Percentiles rank a stretch among this genome's conserved stretches.
These are phyloP conservation scores for Pseudogymnoascus sp. DNA, from an alignment of 2,329 filamentous ascomycete genomes.

Conservation along the genomic window DNA sequence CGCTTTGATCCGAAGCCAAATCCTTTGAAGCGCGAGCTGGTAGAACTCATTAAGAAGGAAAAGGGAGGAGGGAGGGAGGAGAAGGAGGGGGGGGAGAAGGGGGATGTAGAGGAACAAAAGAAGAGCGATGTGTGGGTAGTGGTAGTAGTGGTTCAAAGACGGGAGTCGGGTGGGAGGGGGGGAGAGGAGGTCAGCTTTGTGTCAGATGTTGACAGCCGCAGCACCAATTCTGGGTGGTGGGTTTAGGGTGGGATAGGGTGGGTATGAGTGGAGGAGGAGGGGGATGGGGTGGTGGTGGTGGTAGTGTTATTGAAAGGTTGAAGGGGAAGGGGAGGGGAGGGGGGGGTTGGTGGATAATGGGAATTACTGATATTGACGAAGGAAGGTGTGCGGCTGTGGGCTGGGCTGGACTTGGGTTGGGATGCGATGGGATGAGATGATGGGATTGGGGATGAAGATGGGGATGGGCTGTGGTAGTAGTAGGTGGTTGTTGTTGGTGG, in stretches of 20 bases:
- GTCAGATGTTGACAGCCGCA: neutral
- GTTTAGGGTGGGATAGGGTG: neutral
- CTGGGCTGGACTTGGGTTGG: neutral
- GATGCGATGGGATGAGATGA: neutral
- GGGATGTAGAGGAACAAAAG: slow-evolving; percentile 18
- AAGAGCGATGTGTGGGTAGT: slow-evolving; percentile 1
- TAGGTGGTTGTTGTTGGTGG: neutral
- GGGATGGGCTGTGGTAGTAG: neutral
- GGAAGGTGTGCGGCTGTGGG: neutral
- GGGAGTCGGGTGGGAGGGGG: neutral
- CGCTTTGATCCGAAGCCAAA: slow-evolving; percentile 71
- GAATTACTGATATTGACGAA: neutral
- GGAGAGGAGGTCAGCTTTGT: neutral
- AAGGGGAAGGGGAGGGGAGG: neutral
- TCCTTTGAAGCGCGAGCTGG: slow-evolving; percentile 72
- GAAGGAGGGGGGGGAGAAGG: slow-evolving; percentile 23
- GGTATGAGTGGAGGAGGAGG: neutral
- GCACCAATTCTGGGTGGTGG: neutral
- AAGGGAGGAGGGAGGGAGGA: slow-evolving; percentile 26
- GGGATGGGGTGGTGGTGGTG: neutral
- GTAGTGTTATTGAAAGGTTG: neutral
- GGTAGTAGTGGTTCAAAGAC: neutral
- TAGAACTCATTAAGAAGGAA: slow-evolving; percentile 59
- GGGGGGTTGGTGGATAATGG: neutral
- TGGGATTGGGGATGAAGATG: neutral